Evolutionary conservation across 768 basidiomycete species (phyloP).

Genomic region (Rickenella mellea): DNA sequence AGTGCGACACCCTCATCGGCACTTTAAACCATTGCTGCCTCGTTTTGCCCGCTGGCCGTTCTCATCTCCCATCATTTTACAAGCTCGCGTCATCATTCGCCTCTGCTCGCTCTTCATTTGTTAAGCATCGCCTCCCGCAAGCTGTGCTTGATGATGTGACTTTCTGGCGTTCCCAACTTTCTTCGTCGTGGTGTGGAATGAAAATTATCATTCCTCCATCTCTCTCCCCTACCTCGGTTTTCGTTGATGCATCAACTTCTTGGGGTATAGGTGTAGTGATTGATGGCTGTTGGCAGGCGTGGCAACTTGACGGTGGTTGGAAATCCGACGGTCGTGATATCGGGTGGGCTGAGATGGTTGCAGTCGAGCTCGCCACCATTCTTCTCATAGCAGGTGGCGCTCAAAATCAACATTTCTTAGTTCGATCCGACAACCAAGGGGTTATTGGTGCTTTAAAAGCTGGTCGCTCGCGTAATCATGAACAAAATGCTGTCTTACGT

Average conservation of each 20-base stretch:
- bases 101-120: background rate
- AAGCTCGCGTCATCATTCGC: conserved; percentile 17
- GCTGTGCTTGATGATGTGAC: conserved; percentile 13
- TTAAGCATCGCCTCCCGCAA: background rate
- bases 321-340: conserved; percentile 21
- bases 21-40: conserved; percentile 25
- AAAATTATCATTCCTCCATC: conserved; percentile 8
- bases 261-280: conserved; percentile 33
- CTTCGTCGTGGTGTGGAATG: conserved; percentile 4
- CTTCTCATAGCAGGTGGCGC: background rate
- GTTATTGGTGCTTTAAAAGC: conserved; percentile 20
- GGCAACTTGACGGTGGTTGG: conserved; percentile 26
- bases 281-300: conserved; percentile 27
- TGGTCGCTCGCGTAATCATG: conserved; percentile 17
- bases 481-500: conserved; percentile 21
- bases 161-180: conserved; percentile 14
- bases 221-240: conserved; percentile 15
- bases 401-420: conserved; percentile 7
- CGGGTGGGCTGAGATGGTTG: conserved; percentile 30
- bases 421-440: conserved; percentile 25
- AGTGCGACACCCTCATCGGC: too few species aligned
- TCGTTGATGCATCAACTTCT: conserved; percentile 30
- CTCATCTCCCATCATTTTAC: conserved; percentile 20
- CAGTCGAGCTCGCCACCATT: conserved; percentile 20
- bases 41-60: conserved; percentile 20